Conservation (phyloP, 1,284 basidiomycete species). For the Marasmius sp. region DNA sequence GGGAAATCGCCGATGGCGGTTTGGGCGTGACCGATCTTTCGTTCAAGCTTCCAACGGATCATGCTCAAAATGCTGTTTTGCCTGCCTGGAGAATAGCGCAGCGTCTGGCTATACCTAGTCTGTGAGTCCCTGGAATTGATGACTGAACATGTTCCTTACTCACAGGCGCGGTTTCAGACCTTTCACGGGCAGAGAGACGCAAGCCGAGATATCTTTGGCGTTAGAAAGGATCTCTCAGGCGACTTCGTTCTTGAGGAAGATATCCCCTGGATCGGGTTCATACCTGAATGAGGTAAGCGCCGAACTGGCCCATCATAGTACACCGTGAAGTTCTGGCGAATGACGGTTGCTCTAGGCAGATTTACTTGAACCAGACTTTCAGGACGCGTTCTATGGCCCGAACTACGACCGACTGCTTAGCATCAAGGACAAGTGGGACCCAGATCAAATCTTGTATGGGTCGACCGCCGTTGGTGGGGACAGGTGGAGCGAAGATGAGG, state of each 20-base stretch:
- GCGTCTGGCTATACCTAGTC: constrained; percentile 9
- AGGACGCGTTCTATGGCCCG: constrained; percentile 19
- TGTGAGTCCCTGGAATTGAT: constrained; percentile 6
- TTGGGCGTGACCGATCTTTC: constrained; percentile 13
- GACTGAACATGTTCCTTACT: background rate
- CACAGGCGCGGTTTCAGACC: background rate
- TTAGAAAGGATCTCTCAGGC: constrained; percentile 8
- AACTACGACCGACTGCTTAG: constrained; percentile 19
- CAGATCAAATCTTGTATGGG: constrained; percentile 21
- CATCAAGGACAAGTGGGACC: constrained; percentile 24
- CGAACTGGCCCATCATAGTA: background rate
- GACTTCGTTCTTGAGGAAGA: constrained; percentile 8
- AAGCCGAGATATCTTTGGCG: background rate
- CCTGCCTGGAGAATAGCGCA: constrained; percentile 18
- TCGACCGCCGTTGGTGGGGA: constrained; percentile 22
- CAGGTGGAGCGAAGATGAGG: constrained; percentile 16
- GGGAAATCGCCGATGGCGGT: constrained; percentile 13
- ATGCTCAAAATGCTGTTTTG: constrained; percentile 18
- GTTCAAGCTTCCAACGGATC: constrained; percentile 7
- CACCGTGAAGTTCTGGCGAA: background rate
- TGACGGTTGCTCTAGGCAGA: constrained; percentile 13
- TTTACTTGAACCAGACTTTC: constrained; percentile 19
- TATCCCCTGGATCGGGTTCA: constrained; percentile 14
- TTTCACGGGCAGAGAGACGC: background rate
- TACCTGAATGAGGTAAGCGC: constrained; percentile 18